Conservation (phyloP, 768 basidiomycete species). For the Sarcodon aspratus region DNA sequence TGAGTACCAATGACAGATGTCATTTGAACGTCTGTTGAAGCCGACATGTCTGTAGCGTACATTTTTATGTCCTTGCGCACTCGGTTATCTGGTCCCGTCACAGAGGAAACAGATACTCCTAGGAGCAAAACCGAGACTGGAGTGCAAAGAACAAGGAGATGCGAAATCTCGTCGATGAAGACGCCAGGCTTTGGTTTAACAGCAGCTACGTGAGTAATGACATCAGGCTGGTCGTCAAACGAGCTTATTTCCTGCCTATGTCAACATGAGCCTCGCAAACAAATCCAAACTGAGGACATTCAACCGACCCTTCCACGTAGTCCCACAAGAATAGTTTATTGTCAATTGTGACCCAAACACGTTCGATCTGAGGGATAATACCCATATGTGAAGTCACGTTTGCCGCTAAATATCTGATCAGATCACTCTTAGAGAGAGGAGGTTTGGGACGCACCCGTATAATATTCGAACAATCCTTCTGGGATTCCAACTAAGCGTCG, state of each 20-base stretch:
- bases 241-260: conserved; percentile 75
- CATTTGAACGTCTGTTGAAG: conserved; percentile 79
- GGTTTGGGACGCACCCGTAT: conserved; percentile 37
- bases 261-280: neutral
- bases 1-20: conserved; percentile 66
- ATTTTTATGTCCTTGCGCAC: conserved; percentile 69
- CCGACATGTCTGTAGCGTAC: conserved; percentile 80
- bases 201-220: conserved; percentile 81
- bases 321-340: conserved; percentile 95
- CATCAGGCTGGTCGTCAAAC: conserved; percentile 85
- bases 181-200: conserved; percentile 78
- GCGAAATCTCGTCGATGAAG: conserved; percentile 88
- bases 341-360: conserved; percentile 93
- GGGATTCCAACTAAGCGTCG: conserved; percentile 67
- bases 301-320: conserved; percentile 79
- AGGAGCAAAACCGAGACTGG: conserved; percentile 75
- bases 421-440: conserved; percentile 4
- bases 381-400: conserved; percentile 79
- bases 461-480: conserved; percentile 68
- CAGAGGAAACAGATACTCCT: conserved; percentile 53
- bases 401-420: conserved; percentile 31
- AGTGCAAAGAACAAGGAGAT: conserved; percentile 84
- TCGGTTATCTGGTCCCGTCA: conserved; percentile 25
- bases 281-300: conserved; percentile 14
- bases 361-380: conserved; percentile 83